Base-by-base conservation (phyloP, 306 rosid species). In the Vachellia pachyceras region DNA sequence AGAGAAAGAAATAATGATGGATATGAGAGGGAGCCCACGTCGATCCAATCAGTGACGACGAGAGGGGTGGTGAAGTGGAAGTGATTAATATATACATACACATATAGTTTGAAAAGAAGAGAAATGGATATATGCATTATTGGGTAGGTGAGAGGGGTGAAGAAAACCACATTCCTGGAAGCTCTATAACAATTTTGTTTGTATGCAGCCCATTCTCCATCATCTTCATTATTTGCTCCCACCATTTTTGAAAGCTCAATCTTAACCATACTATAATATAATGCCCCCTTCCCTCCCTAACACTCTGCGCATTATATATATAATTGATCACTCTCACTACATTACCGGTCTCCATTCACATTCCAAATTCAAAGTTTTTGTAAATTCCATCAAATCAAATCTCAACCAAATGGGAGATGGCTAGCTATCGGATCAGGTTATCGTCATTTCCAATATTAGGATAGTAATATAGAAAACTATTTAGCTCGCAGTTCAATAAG, bases 171-270 rank as follows among this genome's bases (percentile, higher is more conserved):
- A 23, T 77, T 57, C 54, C 46, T 60, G 57, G 54, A 65, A 17
- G 57, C 39, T 44, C 52, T 72, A 22, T 20, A 35, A 49, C 20
- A 29, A 29, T 64, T 76, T 78, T 58, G 55, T 79, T 49, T 79
- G 49, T 25, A 52, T 66, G 73, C 71, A 35, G 72, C 76, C 75
- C 49, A 33, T 50, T 42, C 69, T 4, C 69, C 8, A 35, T 44
- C 11, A 22, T 44, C 46, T 57, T 9, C 35, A 55, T 54, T n/a
- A 20, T 23, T 10, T 54, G 11, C 45, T 42, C 35, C 54, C 41
- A 71, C 15, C 58, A 49, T 20, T 7, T 22, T 42, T 42, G 90
- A 87, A 85, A 89, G 84, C 80, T 70, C 67, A 64, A 40, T 79
- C 73, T 73, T 71, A 89, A 76, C 87, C 22, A 50, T 15, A 15